phyloP scores from a whole-genome alignment of 306 rosid genomes.

The Calophaca sinica region DNA sequence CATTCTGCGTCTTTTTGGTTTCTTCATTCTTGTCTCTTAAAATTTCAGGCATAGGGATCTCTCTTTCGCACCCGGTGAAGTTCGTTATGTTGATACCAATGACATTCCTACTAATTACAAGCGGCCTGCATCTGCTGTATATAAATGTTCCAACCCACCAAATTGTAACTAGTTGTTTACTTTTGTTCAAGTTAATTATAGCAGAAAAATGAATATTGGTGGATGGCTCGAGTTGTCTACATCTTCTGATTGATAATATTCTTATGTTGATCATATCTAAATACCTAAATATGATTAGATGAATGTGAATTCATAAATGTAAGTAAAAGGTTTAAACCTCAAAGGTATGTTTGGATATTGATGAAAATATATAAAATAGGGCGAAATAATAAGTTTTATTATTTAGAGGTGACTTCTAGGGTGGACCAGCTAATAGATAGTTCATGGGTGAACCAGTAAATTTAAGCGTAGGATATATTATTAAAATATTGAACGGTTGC shows the following conservation, averaged over 20 bases:
- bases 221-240: conserved; percentile 4
- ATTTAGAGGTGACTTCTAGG: no score
- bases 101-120: conserved; percentile 80
- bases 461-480: no score
- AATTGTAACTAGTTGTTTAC: conserved; percentile 59
- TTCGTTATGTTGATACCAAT: conserved; percentile 75
- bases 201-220: conserved; percentile 17
- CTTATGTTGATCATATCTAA: neutral
- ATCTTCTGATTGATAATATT: neutral
- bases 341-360: neutral
- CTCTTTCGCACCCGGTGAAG: conserved; percentile 92
- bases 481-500: no score
- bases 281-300: conserved; percentile 3
- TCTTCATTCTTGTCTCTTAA: neutral
- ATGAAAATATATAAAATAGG: neutral
- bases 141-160: conserved; percentile 80
- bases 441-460: no score
- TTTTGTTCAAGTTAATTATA: neutral
- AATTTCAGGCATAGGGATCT: conserved; percentile 85
- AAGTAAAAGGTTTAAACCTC: neutral
- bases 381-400: neutral
- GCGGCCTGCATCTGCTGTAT: conserved; percentile 67
- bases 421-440: no score
- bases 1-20: neutral
- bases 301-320: conserved; percentile 1